Conservation (phyloP, 768 basidiomycete genomes). For the Pleurotus citrinopileatus region DNA sequence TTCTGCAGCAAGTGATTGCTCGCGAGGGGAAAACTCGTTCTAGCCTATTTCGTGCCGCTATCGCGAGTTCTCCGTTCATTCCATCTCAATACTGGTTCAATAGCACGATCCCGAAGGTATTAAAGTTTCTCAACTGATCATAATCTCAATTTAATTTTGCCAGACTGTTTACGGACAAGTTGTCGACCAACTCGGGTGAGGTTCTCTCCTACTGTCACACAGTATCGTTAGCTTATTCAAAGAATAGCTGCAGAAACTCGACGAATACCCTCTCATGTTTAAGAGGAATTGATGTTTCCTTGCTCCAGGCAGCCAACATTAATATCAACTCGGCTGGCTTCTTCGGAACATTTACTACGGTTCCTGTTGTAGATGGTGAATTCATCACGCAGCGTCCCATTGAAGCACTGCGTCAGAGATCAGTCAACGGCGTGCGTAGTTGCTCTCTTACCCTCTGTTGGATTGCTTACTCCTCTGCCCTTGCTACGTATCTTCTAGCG, state of each 20-base stretch:
- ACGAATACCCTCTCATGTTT: slow-evolving; percentile 37
- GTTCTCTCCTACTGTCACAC: too few species aligned
- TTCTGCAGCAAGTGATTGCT: slow-evolving; percentile 47
- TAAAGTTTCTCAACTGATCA: too few species aligned
- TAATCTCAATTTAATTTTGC: slow-evolving; percentile 1
- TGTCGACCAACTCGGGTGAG: slow-evolving; percentile 34
- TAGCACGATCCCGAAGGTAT: slow-evolving; percentile 36
- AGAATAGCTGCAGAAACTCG: slow-evolving; percentile 32
- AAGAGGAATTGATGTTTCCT: slow-evolving; percentile 25
- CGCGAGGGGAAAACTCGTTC: slow-evolving; percentile 42
- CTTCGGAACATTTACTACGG: slow-evolving; percentile 35
- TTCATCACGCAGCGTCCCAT: slow-evolving; percentile 43
- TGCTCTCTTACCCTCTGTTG: not conserved
- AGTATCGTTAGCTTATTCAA: too few species aligned
- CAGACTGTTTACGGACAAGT: slow-evolving; percentile 31
- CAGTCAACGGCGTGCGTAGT: slow-evolving; percentile 40
- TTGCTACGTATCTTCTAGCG: too few species aligned
- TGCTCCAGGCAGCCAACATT: slow-evolving; percentile 31
- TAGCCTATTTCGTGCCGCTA: slow-evolving; percentile 39
- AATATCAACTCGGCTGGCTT: slow-evolving; percentile 29
- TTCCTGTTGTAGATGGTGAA: slow-evolving; percentile 45
- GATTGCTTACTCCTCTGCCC: not conserved
- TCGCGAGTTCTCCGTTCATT: slow-evolving; percentile 42
- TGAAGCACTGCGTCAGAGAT: slow-evolving; percentile 30
- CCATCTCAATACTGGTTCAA: slow-evolving; percentile 45